These are phyloP conservation scores for Sherardia arvensis DNA, from an alignment of 257 asterid species.

Conservation along the genomic window DNA sequence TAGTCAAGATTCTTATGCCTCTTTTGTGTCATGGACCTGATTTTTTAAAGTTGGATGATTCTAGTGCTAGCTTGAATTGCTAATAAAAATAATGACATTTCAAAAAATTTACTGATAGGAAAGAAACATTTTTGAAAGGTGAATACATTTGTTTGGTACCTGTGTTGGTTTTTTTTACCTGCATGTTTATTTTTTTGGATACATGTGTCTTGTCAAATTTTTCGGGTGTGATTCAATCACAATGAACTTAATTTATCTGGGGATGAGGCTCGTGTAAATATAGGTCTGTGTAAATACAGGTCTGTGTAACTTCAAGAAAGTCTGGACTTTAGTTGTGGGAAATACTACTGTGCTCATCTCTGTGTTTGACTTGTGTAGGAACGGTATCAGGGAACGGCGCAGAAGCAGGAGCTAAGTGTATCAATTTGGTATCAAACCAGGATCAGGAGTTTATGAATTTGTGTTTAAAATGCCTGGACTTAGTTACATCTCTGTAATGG, in stretches of 20 bases:
- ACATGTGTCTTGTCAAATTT: not conserved
- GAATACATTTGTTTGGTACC: not conserved
- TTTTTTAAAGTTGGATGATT: not conserved
- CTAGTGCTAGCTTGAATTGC: not conserved
- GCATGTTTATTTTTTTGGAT: not conserved
- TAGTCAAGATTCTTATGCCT: not conserved
- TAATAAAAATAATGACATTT: not conserved
- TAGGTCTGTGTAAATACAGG: not conserved
- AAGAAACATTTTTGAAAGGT: not conserved
- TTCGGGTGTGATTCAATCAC: not conserved
- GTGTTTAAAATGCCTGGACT: slow-evolving; percentile 55
- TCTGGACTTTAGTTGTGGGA: not conserved
- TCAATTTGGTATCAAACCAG: slow-evolving; percentile 12
- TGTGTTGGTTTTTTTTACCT: not conserved
- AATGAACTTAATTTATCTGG: not conserved
- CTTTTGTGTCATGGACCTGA: not conserved
- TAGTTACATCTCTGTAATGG: slow-evolving; percentile 56
- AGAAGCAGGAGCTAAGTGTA: slow-evolving; percentile 83
- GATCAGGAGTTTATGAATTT: slow-evolving; percentile 31
- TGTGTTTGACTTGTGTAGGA: slow-evolving; percentile 34
- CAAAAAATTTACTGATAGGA: not conserved
- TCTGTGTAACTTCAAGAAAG: not conserved
- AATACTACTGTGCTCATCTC: not conserved
- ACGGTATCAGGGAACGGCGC: slow-evolving; percentile 70
- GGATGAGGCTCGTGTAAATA: not conserved